phyloP scores from a whole-genome alignment of 2,329 filamentous ascomycete species.

The Didymella keratinophila region DNA sequence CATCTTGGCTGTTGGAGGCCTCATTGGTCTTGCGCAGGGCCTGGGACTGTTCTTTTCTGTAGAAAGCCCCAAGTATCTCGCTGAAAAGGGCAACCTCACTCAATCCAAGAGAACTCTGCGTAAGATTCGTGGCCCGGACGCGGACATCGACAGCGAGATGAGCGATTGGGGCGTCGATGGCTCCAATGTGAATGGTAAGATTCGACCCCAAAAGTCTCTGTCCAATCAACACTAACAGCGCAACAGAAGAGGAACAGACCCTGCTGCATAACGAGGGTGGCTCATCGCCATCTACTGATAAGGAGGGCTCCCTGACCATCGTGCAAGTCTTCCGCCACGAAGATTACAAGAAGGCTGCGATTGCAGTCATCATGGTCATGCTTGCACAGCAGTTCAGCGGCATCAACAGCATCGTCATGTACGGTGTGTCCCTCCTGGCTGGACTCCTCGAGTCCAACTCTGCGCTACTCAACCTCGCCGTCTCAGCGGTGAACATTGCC shows the following conservation, averaged over 20 bases:
- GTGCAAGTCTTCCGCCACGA: constrained; percentile 70
- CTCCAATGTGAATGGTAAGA: constrained; percentile 41
- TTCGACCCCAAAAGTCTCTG: background rate
- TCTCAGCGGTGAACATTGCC: constrained; percentile 85
- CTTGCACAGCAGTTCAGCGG: constrained; percentile 87
- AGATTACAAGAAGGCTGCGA: constrained; percentile 78
- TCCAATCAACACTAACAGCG: constrained; percentile 23
- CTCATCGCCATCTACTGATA: constrained; percentile 34
- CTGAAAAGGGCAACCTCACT: constrained; percentile 66
- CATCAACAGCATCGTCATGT: constrained; percentile 98
- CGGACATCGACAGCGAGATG: constrained; percentile 77
- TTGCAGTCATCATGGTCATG: constrained; percentile 93
- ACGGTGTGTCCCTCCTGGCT: constrained; percentile 88
- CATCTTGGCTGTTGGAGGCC: constrained; percentile 77
- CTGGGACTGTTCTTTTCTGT: constrained; percentile 74
- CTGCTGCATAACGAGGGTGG: constrained; percentile 62
- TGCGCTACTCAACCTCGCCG: constrained; percentile 82
- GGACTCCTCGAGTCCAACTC: constrained; percentile 83
- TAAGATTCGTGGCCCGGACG: constrained; percentile 74
- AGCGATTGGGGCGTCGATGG: constrained; percentile 55
- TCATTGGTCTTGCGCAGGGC: constrained; percentile 72
- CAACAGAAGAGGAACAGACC: constrained; percentile 71
- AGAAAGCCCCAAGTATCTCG: constrained; percentile 89
- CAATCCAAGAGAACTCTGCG: constrained; percentile 74
- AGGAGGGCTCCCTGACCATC: constrained; percentile 53